A percentile compares a stretch with the other conserved stretches of the same genome.
Conservation (phyloP, 2,329 filamentous ascomycete species). For the Fusarium oligoseptatum region DNA sequence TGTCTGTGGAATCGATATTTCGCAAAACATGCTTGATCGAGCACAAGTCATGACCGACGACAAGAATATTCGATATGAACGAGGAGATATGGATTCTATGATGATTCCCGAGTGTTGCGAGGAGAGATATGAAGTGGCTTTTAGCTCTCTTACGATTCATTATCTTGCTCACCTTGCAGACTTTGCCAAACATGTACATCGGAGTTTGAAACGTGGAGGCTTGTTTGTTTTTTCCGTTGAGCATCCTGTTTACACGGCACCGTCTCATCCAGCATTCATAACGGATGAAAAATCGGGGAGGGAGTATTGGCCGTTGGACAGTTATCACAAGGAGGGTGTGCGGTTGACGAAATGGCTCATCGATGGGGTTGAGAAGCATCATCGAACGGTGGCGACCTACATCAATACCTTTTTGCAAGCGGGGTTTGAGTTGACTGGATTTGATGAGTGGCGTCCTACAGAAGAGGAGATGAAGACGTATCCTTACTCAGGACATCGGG, state of each 20-base stretch:
- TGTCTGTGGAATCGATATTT: not conserved
- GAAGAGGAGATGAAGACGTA: not conserved
- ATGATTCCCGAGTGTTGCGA: not conserved
- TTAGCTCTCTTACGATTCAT: not conserved
- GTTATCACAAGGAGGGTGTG: not conserved
- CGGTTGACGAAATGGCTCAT: not conserved
- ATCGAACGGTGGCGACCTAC: not conserved
- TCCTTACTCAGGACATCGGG: not conserved
- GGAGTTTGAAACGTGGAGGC: not conserved
- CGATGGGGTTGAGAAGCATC: not conserved
- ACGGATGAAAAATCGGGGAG: not conserved
- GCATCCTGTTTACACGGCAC: not conserved
- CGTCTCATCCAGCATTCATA: not conserved
- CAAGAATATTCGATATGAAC: not conserved
- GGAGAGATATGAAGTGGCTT: not conserved
- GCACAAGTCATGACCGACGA: not conserved
- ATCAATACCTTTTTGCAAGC: not conserved
- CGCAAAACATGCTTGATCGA: constrained; percentile 1
- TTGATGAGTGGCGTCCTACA: not conserved
- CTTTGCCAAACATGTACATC: not conserved
- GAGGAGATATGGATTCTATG: not conserved
- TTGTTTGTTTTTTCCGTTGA: not conserved
- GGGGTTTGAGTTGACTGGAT: not conserved
- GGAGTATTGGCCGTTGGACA: not conserved
- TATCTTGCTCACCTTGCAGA: not conserved